Percentiles rank a stretch among this genome's conserved stretches.
These are phyloP conservation scores for Porphyrellus cyaneotinctus DNA, from an alignment of 768 basidiomycete species.

Conservation along the genomic window DNA sequence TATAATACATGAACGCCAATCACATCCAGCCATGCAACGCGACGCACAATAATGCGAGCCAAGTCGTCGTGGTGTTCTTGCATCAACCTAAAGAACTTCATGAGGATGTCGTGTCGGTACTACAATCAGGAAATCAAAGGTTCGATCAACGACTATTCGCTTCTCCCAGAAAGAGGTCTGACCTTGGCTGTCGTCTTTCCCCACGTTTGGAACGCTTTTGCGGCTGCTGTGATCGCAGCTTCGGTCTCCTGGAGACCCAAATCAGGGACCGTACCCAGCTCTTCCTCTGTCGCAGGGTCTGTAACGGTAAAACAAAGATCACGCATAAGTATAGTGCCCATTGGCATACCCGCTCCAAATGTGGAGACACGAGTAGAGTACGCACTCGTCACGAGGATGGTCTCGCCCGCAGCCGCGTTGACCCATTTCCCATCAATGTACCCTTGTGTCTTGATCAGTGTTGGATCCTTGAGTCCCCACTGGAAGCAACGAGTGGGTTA, in stretches of 20 bases:
- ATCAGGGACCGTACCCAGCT: constrained; percentile 83
- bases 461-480: constrained; percentile 76
- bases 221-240: constrained; percentile 79
- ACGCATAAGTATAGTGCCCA: neutral
- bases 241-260: constrained; percentile 83
- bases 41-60: constrained; percentile 73
- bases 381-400: constrained; percentile 74
- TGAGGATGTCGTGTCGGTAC: constrained; percentile 79
- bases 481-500: constrained; percentile 21
- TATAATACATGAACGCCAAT: constrained; percentile 29
- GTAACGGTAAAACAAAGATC: neutral
- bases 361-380: neutral
- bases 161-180: constrained; percentile 3
- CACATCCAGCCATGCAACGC: neutral
- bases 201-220: constrained; percentile 80
- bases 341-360: neutral
- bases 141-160: neutral
- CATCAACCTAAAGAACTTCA: constrained; percentile 78
- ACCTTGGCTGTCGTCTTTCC: constrained; percentile 86
- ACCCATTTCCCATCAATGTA: constrained; percentile 87
- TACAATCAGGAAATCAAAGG: constrained; percentile 24
- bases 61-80: constrained; percentile 84
- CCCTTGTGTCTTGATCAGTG: constrained; percentile 69
- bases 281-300: constrained; percentile 89
- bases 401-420: constrained; percentile 69